phyloP scores from a whole-genome alignment of 2,329 filamentous ascomycete species.

The Capronia americana region DNA sequence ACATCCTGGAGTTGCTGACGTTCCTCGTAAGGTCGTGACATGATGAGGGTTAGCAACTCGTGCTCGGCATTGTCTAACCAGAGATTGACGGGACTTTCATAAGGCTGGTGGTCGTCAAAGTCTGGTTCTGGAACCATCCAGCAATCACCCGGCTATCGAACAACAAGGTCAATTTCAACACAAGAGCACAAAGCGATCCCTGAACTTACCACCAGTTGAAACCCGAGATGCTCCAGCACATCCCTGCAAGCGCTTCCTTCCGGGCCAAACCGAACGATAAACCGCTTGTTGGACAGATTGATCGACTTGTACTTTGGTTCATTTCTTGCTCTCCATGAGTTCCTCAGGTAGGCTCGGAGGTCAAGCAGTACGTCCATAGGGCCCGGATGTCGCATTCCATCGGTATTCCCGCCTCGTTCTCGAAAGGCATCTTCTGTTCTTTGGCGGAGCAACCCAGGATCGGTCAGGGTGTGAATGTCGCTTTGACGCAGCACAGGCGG shows the following conservation, averaged over 20 bases:
- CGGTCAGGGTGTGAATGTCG: slow-evolving; percentile 60
- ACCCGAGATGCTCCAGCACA: slow-evolving; percentile 65
- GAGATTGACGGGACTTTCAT: slow-evolving; percentile 49
- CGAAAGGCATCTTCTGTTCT: slow-evolving; percentile 61
- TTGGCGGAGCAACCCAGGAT: slow-evolving; percentile 58
- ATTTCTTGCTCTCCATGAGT: slow-evolving; percentile 60
- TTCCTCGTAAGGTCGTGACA: slow-evolving; percentile 50
- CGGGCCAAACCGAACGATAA: slow-evolving; percentile 66
- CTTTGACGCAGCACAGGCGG: slow-evolving; percentile 59
- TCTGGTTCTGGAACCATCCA: slow-evolving; percentile 53
- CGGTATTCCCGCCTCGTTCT: slow-evolving; percentile 40
- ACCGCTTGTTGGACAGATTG: slow-evolving; percentile 67
- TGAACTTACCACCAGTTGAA: slow-evolving; percentile 55
- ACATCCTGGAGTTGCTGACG: slow-evolving; percentile 37
- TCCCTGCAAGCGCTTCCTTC: slow-evolving; percentile 61
- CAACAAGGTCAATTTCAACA: slow-evolving; percentile 18
- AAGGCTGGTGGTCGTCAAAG: slow-evolving; percentile 46
- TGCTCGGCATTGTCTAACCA: slow-evolving; percentile 66
- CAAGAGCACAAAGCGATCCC: not conserved
- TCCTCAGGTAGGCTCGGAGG: slow-evolving; percentile 65
- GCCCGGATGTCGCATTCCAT: slow-evolving; percentile 58
- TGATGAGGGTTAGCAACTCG: slow-evolving; percentile 63
- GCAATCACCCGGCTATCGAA: slow-evolving; percentile 41
- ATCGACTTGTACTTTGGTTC: slow-evolving; percentile 53
- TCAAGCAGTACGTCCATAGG: slow-evolving; percentile 63